Evolutionary conservation across 768 basidiomycete genomes (phyloP).

Genomic region (Amanita phalloides): DNA sequence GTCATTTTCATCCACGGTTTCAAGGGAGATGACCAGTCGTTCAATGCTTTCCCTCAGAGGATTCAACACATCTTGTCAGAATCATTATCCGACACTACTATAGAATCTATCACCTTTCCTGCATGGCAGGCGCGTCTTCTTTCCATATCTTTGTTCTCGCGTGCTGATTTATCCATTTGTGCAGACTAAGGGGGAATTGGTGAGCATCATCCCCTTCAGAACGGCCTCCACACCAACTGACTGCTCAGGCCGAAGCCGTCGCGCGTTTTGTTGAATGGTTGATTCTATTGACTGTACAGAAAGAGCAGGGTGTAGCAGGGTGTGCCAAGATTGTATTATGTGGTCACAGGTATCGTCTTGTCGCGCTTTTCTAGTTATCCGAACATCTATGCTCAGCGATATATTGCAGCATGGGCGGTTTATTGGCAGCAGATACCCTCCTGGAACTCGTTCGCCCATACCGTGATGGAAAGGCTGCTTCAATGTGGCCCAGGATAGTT

Average conservation of each 20-base stretch:
- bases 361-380: neutral
- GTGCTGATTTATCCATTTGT: neutral
- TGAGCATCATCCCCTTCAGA: slow-evolving; percentile 21
- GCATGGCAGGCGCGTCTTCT: slow-evolving; percentile 62
- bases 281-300: slow-evolving; percentile 76
- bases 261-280: slow-evolving; percentile 89
- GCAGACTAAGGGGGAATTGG: slow-evolving; percentile 86
- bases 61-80: slow-evolving; percentile 68
- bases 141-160: slow-evolving; percentile 6
- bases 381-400: neutral
- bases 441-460: slow-evolving; percentile 60
- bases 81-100: slow-evolving; percentile 40
- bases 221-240: neutral
- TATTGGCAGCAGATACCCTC: slow-evolving; percentile 78
- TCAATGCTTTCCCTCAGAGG: slow-evolving; percentile 67
- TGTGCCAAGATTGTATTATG: slow-evolving; percentile 78
- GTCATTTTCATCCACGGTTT: slow-evolving; percentile 77
- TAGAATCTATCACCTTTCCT: slow-evolving; percentile 80
- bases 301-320: slow-evolving; percentile 72
- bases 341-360: slow-evolving; percentile 60
- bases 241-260: slow-evolving; percentile 63
- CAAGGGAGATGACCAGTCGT: slow-evolving; percentile 55
- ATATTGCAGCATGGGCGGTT: slow-evolving; percentile 74
- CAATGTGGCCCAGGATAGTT: slow-evolving; percentile 83
- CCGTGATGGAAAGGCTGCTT: slow-evolving; percentile 34